Conservation (phyloP, 352 stramenopile species). For the Globisporangium uncinulatum region DNA sequence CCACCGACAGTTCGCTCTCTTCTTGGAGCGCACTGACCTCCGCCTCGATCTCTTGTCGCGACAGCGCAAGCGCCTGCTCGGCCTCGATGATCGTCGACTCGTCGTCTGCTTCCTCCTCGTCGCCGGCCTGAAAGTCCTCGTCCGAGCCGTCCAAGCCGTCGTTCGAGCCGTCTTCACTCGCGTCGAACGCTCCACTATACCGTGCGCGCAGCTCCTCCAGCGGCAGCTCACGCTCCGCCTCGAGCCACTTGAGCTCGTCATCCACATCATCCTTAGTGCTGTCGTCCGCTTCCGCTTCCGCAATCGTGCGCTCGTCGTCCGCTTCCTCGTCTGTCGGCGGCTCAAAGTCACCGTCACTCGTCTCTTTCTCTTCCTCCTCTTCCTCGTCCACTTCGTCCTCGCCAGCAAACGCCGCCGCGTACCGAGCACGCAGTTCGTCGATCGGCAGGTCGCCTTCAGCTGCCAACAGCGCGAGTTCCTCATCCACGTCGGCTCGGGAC, state of each 20-base stretch:
- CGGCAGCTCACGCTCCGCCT: constrained; percentile 90
- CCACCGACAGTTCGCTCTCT: constrained; percentile 85
- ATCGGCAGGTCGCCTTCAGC: constrained; percentile 90
- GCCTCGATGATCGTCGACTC: constrained; percentile 84
- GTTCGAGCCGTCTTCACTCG: constrained; percentile 31
- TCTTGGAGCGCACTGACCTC: constrained; percentile 76
- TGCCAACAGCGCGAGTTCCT: constrained; percentile 86
- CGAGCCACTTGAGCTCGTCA: constrained; percentile 85
- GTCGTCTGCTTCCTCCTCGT: constrained; percentile 34
- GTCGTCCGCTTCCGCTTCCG: constrained; percentile 70
- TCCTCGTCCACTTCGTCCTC: constrained; percentile 13
- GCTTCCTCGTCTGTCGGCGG: constrained; percentile 29
- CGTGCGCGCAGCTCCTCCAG: constrained; percentile 77
- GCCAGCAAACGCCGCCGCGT: constrained; percentile 22
- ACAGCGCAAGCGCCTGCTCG: constrained; percentile 28
- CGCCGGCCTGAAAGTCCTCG: constrained; percentile 18
- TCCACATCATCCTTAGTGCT: constrained; percentile 33
- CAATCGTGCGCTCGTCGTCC: constrained; percentile 91
- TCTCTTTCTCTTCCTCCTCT: constrained; percentile 6
- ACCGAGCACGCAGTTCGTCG: constrained; percentile 65
- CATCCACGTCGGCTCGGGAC: constrained; percentile 26
- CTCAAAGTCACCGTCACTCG: constrained; percentile 23
- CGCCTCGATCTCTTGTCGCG: constrained; percentile 29
- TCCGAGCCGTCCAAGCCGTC: constrained; percentile 7
- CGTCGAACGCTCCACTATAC: constrained; percentile 27